Evolutionary conservation across 176 grass and related monocot genomes (phyloP).

Genomic region (Musa acuminata): DNA sequence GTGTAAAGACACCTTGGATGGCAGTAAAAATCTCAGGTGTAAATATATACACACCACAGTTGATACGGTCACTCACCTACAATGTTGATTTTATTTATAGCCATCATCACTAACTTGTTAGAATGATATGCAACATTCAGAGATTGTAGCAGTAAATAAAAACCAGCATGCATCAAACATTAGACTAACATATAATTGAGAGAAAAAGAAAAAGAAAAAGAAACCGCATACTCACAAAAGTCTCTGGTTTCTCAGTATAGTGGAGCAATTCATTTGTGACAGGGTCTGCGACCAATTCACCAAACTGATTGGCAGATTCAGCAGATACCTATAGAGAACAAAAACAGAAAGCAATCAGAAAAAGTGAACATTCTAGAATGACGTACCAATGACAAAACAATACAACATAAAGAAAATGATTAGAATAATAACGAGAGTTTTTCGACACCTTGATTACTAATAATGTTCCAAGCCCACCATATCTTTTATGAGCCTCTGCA

Average conservation of each 20-base stretch:
- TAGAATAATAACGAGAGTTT: not conserved
- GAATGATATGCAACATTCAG: not conserved
- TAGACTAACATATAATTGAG: conserved; percentile 1
- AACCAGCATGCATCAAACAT: not conserved
- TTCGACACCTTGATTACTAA: conserved; percentile 77
- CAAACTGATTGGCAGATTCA: conserved; percentile 86
- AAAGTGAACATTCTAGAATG: conserved; percentile 4
- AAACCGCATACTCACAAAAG: conserved; percentile 67
- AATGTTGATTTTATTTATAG: conserved; percentile 17
- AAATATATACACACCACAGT: conserved; percentile 99
- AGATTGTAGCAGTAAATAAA: not conserved
- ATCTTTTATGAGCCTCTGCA: conserved; percentile 94
- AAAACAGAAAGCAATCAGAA: not conserved
- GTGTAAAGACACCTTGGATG: conserved; percentile 78
- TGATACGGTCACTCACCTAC: conserved; percentile 97
- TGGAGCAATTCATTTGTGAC: conserved; percentile 88
- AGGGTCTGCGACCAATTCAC: conserved; percentile 89
- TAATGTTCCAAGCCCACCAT: conserved; percentile 86
- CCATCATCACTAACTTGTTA: conserved; percentile 1
- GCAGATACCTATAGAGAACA: conserved; percentile 57
- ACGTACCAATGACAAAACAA: not conserved
- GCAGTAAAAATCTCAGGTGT: conserved; percentile 87
- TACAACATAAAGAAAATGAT: not conserved
- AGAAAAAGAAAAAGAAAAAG: not conserved
- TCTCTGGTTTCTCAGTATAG: conserved; percentile 89